These are phyloP conservation scores for Termitomyces sp. DNA, from an alignment of 768 basidiomycete genomes.

Conservation along the genomic window DNA sequence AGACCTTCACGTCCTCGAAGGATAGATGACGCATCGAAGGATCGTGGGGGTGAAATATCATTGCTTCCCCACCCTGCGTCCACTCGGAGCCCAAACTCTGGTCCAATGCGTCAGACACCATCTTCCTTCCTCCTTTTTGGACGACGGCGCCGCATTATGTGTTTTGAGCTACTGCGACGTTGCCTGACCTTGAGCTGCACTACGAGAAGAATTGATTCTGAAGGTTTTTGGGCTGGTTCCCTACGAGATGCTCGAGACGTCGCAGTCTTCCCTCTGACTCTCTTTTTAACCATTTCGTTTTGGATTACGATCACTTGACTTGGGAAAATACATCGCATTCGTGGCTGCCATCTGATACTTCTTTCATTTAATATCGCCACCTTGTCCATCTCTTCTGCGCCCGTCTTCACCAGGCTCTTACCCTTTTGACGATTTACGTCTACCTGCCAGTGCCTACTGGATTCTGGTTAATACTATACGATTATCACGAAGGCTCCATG, in stretches of 20 bases:
- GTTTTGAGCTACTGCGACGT: neutral
- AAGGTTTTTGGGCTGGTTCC: conserved; percentile 21
- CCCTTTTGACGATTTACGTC: neutral
- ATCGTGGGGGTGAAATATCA: neutral
- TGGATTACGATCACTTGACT: conserved; percentile 22
- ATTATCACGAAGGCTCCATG: too few relatives aligned
- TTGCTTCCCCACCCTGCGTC: conserved; percentile 16
- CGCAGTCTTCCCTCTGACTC: conserved; percentile 34
- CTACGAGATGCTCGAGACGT: conserved; percentile 37
- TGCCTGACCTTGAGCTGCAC: neutral
- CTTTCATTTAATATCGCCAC: neutral
- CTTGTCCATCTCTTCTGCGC: neutral
- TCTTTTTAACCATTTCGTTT: conserved; percentile 33
- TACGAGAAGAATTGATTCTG: neutral
- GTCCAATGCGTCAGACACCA: neutral
- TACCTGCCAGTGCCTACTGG: neutral
- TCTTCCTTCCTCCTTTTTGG: conserved; percentile 3
- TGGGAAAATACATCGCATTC: neutral
- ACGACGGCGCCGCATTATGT: conserved; percentile 2
- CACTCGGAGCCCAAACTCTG: neutral
- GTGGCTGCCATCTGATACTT: neutral
- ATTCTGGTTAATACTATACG: neutral
- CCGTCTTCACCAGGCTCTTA: neutral
- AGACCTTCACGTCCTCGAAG: conserved; percentile 5
- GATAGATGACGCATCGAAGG: neutral